These are phyloP conservation scores for Alternaria gansuensis DNA, from an alignment of 2,329 filamentous ascomycete genomes.

Conservation along the genomic window DNA sequence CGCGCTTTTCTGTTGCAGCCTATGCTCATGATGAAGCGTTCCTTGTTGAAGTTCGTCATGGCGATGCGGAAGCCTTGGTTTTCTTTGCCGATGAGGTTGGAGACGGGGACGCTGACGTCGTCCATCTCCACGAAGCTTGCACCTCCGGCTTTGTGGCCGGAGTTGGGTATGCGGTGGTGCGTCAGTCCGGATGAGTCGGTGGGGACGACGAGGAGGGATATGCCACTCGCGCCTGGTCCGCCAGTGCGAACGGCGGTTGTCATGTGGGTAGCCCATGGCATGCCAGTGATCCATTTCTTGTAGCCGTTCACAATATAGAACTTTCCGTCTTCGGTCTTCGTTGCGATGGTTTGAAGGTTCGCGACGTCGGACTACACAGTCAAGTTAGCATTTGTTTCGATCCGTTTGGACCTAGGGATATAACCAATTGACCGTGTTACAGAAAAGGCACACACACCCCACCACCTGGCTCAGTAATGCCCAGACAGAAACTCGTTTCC, in stretches of 20 bases:
- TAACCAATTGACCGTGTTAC: too few species aligned
- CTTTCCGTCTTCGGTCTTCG: constrained; percentile 77
- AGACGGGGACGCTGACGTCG: constrained; percentile 63
- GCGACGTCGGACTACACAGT: constrained; percentile 66
- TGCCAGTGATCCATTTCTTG: constrained; percentile 75
- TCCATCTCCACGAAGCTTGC: constrained; percentile 66
- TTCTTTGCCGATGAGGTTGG: constrained; percentile 64
- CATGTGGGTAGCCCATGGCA: constrained; percentile 67
- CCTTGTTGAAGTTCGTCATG: constrained; percentile 64
- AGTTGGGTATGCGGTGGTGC: constrained; percentile 67
- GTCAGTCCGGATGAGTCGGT: constrained; percentile 61
- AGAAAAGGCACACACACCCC: constrained; percentile 32
- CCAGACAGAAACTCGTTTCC: constrained; percentile 69
- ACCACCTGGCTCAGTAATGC: constrained; percentile 71
- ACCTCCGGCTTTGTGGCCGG: constrained; percentile 72
- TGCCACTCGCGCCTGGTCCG: constrained; percentile 61
- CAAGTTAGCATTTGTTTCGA: constrained; percentile 15
- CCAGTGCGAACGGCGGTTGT: constrained; percentile 70
- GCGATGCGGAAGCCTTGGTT: constrained; percentile 66
- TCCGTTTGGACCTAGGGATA: too few species aligned
- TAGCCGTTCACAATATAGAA: constrained; percentile 73
- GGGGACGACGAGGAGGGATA: constrained; percentile 68
- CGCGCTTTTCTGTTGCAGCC: constrained; percentile 67
- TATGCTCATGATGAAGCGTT: constrained; percentile 67
- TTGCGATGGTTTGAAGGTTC: constrained; percentile 69